Base-by-base conservation (phyloP, 1,284 basidiomycete genomes). In the Puccinia hordei region DNA sequence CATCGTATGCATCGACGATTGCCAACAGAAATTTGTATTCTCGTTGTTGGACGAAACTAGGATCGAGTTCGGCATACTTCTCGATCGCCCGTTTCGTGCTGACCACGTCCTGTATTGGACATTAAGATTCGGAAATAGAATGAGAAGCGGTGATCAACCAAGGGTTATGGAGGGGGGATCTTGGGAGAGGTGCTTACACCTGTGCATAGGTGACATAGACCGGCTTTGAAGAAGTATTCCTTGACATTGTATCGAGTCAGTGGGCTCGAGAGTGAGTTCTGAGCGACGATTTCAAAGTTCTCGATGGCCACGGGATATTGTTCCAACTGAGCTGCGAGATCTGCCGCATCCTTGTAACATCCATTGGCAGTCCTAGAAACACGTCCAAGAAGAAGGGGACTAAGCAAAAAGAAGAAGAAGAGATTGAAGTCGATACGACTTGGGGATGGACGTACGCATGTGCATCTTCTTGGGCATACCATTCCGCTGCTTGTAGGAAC, bases 221-320 rank as follows among this genome's bases (percentile, higher is more conserved):
- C 91, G 1, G 95, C 90, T 83, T 91, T 90, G 63, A 99, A 88
- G 91, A 94, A 98, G 86, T 97, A 98, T 84, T 99, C 96, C 87
- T 98, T 99, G 83, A 98, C 96, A 82, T 93, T 95, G 88, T 98
- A 99, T 86, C 94, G 94, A n/a, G 97, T 99, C 83, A 99, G 87
- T 24, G 92, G 89, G 73, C 92, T 94, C 2, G 88, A 88, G 69
- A 99, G 87, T 22, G 92, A 93, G 86, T 93, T 91, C 82, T 92
- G 89, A 1, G 95, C 97, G 65, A 99, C 95, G 84, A 92, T 91
- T 84, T 94, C 92, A 85, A 97, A 98, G 82, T 91, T 91, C 82
- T 91, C 89, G 84, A 98, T 94, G 2, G 97, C 95, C 82, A 90
- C 89, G 15, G 90, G 88, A 86, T 91, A 98, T 83, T 98, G 90